Evolutionary conservation across 352 stramenopile genomes (phyloP).

Genomic region (Pythium brassicae): DNA sequence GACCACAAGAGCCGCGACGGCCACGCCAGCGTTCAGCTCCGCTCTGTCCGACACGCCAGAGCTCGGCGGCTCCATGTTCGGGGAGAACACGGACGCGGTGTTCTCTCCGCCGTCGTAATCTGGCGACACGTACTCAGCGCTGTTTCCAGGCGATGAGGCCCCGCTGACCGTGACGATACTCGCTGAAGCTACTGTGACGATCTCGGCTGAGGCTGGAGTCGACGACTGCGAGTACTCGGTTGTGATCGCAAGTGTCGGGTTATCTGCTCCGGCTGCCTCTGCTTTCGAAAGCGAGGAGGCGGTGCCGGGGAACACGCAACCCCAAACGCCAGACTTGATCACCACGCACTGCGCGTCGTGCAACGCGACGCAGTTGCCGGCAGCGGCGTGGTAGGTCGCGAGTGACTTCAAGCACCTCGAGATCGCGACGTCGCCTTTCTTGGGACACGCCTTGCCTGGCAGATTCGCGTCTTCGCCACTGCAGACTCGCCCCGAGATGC

Average conservation of each 20-base stretch:
- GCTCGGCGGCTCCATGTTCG: neutral
- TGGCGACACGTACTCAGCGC: neutral
- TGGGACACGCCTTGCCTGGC: slow-evolving; percentile 25
- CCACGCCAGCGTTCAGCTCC: slow-evolving; percentile 5
- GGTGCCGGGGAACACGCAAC: slow-evolving; percentile 27
- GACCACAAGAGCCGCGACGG: slow-evolving; percentile 7
- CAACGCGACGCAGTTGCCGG: slow-evolving; percentile 24
- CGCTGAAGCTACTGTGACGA: neutral
- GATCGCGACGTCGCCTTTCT: slow-evolving; percentile 27
- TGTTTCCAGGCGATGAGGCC: neutral
- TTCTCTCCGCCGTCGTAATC: neutral
- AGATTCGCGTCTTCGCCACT: slow-evolving; percentile 9
- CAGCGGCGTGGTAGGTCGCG: slow-evolving; percentile 17
- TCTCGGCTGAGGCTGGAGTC: neutral
- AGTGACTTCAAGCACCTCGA: slow-evolving; percentile 19
- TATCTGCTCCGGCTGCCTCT: too few species aligned
- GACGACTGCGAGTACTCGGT: neutral
- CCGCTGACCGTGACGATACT: neutral
- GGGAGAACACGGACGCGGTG: neutral
- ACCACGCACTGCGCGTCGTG: slow-evolving; percentile 38
- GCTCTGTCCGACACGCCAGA: neutral
- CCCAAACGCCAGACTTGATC: slow-evolving; percentile 18
- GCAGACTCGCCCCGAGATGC: slow-evolving; percentile 36
- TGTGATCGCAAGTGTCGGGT: neutral
- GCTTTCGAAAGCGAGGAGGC: neutral